These are phyloP conservation scores for Cercophora newfieldiana DNA, from an alignment of 495 filamentous ascomycete genomes.

Conservation along the genomic window DNA sequence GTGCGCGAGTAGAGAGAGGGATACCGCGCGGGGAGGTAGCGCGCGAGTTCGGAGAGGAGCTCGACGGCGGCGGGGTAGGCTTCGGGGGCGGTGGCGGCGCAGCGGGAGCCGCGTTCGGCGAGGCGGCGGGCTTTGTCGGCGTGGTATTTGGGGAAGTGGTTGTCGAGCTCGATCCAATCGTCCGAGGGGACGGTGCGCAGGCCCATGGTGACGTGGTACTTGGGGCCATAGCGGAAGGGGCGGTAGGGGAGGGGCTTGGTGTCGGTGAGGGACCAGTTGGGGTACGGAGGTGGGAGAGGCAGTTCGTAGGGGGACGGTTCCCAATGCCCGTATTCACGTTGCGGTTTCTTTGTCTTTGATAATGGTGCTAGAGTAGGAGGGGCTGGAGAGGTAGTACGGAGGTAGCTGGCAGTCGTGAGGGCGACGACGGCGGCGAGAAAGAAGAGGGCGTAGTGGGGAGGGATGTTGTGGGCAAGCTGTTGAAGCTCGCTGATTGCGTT, in stretches of 20 bases:
- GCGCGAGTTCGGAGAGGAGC: constrained; percentile 71
- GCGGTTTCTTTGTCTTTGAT: constrained; percentile 7
- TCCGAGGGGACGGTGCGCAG: constrained; percentile 74
- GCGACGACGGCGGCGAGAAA: background rate
- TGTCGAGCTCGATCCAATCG: constrained; percentile 91
- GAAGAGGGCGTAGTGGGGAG: background rate
- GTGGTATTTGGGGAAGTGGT: constrained; percentile 76
- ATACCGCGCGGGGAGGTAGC: constrained; percentile 80
- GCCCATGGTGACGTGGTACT: constrained; percentile 77
- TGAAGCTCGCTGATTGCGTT: background rate
- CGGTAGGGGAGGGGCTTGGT: constrained; percentile 83
- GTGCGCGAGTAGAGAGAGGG: constrained; percentile 71
- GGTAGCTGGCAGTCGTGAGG: background rate
- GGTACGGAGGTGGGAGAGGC: constrained; percentile 66
- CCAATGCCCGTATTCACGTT: constrained; percentile 57
- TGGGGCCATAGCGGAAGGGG: constrained; percentile 79
- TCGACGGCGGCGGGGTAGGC: constrained; percentile 78
- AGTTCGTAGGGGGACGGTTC: constrained; percentile 65
- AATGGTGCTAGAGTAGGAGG: background rate
- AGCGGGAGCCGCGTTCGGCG: constrained; percentile 66
- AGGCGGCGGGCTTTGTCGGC: constrained; percentile 72
- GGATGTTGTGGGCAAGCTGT: background rate
- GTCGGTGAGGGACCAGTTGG: constrained; percentile 66
- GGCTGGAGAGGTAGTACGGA: too few species aligned
- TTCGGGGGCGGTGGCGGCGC: constrained; percentile 69